These are phyloP conservation scores for Brettanomyces nanus DNA, from an alignment of 805 yeast species.

Conservation along the genomic window DNA sequence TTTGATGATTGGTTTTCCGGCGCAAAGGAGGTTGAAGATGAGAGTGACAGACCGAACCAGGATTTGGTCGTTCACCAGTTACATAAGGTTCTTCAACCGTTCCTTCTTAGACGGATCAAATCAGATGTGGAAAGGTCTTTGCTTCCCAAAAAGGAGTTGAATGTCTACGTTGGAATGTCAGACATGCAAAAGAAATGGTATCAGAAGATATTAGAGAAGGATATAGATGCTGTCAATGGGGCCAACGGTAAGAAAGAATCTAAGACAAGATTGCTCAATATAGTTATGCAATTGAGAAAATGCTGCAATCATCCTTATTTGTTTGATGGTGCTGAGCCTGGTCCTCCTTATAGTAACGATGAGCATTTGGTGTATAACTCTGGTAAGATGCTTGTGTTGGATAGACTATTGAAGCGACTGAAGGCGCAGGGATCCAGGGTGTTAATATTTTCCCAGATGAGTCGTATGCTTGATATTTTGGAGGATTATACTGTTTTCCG, in stretches of 20 bases:
- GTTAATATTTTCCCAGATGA: slow-evolving; percentile 76
- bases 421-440: slow-evolving; percentile 69
- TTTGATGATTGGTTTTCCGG: slow-evolving; percentile 70
- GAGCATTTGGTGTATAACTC: slow-evolving; percentile 72
- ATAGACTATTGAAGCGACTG: slow-evolving; percentile 52
- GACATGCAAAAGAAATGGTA: slow-evolving; percentile 78
- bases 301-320: slow-evolving; percentile 82
- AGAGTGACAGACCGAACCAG: slow-evolving; percentile 26
- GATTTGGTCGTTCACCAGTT: slow-evolving; percentile 55
- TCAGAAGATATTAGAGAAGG: slow-evolving; percentile 67
- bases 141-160: slow-evolving; percentile 67
- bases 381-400: slow-evolving; percentile 64
- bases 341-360: slow-evolving; percentile 82
- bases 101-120: slow-evolving; percentile 66
- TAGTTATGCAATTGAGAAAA: slow-evolving; percentile 78
- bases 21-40: slow-evolving; percentile 29
- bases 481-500: slow-evolving; percentile 74
- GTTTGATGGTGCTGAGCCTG: slow-evolving; percentile 85
- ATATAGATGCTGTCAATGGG: slow-evolving; percentile 81
- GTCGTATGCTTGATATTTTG: slow-evolving; percentile 68
- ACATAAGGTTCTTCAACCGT: slow-evolving; percentile 71
- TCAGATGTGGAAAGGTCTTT: slow-evolving; percentile 76
- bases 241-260: slow-evolving; percentile 67
- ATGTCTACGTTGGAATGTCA: slow-evolving; percentile 66
- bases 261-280: slow-evolving; percentile 66